Evolutionary conservation across 2,329 filamentous ascomycete genomes (phyloP), one percentile per base, ranked within the genome.

Genomic region (Scleromitrula shiraiana): DNA sequence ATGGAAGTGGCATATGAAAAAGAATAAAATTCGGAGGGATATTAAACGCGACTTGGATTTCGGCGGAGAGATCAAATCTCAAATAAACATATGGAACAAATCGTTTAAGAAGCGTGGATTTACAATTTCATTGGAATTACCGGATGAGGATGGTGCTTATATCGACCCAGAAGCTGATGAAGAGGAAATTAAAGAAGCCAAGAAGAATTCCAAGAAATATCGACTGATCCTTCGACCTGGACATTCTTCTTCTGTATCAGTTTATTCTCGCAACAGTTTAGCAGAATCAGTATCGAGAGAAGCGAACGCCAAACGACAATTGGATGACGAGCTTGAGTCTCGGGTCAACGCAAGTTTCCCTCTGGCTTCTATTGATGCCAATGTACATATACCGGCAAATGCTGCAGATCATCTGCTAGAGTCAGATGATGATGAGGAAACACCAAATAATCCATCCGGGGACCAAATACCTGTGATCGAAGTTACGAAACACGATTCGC

Each of bases 101-200:
- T 46, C 41, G 9, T 60, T 58, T 23, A 15, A 26, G 19, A 33
- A 50, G n/a, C 50, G 50, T 23, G 57, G 58, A 1, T 56, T 60
- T 26, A 49, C 54, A 17, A 52, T 53, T 3, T 59, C 56, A 52
- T 37, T 61, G 7, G 57, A 59, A 27, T 29, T 56, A 5, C 59
- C 59, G 1, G n/a, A n/a, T n/a, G 40, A 37, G 4, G 41, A 49
- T n/a, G 44, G 48, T 12, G 38, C 24, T 12, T 20, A 43, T 17
- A 27, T 7, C 17, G 45, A 48, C 2, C 22, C 41, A 7, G 30
- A 33, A 2, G 38, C 35, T 20, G 42, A 27, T 1, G 43, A 38
- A 27, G 45, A 48, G 30, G 47, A 42, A n/a, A 22, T 41, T 5
- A 50, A 53, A 24, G 38, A 54, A 14, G 40, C 33, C n/a, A 41